Conservation (phyloP, 2,329 filamentous ascomycete species). For the Colletotrichum sp. region DNA sequence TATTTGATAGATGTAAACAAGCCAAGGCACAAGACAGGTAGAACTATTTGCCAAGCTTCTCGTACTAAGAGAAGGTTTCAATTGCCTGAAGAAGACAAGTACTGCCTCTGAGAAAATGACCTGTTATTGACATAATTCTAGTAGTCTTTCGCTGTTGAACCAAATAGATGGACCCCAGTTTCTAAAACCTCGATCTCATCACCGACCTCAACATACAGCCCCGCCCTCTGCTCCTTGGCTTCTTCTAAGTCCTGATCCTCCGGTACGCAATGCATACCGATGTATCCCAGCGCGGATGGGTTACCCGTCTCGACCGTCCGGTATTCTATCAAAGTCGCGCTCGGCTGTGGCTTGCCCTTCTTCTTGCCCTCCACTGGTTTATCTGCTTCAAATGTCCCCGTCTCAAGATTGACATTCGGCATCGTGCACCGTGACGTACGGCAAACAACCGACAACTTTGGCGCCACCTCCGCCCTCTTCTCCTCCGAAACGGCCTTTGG, state of each 20-base stretch:
- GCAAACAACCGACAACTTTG: slow-evolving; percentile 22
- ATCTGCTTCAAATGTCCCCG: slow-evolving; percentile 1
- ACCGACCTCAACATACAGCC: slow-evolving; percentile 26
- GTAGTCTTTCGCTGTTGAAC: slow-evolving; percentile 31
- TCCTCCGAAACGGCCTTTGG: not conserved
- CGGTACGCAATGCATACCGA: slow-evolving; percentile 34
- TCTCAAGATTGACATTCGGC: slow-evolving; percentile 22
- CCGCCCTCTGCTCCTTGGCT: not conserved
- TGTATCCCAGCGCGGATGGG: slow-evolving; percentile 28
- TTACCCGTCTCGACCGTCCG: slow-evolving; percentile 30
- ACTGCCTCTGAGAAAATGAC: accelerated
- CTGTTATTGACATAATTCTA: not conserved
- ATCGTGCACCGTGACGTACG: slow-evolving; percentile 24
- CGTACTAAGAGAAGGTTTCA: accelerated
- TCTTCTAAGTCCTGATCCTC: slow-evolving; percentile 24
- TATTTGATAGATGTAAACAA: not conserved
- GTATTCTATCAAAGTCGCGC: slow-evolving; percentile 26
- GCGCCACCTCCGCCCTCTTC: not conserved
- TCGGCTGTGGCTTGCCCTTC: slow-evolving; percentile 29
- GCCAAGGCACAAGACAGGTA: not conserved
- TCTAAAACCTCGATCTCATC: slow-evolving; percentile 33
- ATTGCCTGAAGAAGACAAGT: too few relatives aligned
- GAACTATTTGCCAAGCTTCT: not conserved
- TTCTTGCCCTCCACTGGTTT: not conserved
- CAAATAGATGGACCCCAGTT: slow-evolving; percentile 29